Conservation (phyloP, 2,329 filamentous ascomycete genomes). For the Sporothrix inflata region DNA sequence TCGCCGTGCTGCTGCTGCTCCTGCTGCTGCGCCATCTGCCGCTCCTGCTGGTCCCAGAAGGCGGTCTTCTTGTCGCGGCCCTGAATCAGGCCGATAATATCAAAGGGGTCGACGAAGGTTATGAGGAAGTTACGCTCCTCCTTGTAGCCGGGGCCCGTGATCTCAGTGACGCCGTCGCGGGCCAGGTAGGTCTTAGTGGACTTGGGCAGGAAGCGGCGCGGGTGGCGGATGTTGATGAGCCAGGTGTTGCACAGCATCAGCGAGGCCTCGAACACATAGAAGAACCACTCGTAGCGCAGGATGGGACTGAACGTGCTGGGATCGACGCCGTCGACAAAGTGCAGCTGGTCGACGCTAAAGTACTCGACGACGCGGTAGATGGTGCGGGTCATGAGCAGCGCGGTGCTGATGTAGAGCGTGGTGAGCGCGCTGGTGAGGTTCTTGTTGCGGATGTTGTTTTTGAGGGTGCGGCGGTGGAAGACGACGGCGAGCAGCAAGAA, state of each 20-base stretch:
- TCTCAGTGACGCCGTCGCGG: conserved; percentile 53
- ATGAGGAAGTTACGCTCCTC: conserved; percentile 50
- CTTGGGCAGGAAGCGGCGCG: conserved; percentile 54
- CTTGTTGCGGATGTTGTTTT: conserved; percentile 42
- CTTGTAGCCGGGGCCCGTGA: conserved; percentile 53
- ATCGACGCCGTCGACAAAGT: conserved; percentile 63
- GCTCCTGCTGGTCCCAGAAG: conserved; percentile 33
- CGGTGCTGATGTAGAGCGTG: conserved; percentile 56
- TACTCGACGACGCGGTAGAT: conserved; percentile 64
- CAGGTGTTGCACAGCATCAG: conserved; percentile 57
- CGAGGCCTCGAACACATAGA: conserved; percentile 59
- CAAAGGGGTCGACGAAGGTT: conserved; percentile 46
- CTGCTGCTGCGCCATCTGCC: not conserved
- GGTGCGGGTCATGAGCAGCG: conserved; percentile 56
- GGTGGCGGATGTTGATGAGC: conserved; percentile 56
- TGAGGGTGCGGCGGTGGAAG: conserved; percentile 53
- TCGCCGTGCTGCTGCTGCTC: not conserved
- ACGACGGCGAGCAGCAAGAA: conserved; percentile 53
- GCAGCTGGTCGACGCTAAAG: conserved; percentile 54
- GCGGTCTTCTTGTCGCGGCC: conserved; percentile 36
- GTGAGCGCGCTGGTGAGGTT: conserved; percentile 45
- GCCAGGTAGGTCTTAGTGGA: conserved; percentile 55
- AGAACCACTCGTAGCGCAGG: conserved; percentile 62
- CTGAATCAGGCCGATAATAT: conserved; percentile 35
- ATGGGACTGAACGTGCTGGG: conserved; percentile 56